These are phyloP conservation scores for Gomphus sp. DNA, from an alignment of 1,284 basidiomycete species.

Conservation along the genomic window DNA sequence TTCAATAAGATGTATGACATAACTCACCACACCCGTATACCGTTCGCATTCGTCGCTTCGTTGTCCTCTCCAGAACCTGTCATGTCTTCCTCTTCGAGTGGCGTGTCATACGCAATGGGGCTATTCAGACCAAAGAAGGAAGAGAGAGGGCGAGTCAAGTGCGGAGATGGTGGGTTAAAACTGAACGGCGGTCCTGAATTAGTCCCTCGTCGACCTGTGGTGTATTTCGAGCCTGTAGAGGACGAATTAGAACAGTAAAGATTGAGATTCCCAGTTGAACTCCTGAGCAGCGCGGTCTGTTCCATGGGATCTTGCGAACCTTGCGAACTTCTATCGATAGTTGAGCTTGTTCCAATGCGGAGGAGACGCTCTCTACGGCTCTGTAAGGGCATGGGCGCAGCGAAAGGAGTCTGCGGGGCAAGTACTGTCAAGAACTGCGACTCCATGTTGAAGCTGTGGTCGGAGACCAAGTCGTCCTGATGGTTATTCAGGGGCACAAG, in stretches of 20 bases:
- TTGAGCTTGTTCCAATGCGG: background rate
- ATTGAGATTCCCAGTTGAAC: background rate
- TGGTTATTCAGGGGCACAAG: too few relatives aligned
- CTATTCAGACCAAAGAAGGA: background rate
- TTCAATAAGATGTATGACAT: background rate
- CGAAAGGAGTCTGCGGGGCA: background rate
- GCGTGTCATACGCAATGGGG: conserved; percentile 63
- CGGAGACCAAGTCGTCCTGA: background rate
- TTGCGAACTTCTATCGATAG: background rate
- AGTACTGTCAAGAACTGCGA: background rate
- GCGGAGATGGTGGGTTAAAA: background rate
- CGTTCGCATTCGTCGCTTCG: conserved; percentile 66
- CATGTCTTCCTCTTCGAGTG: conserved; percentile 26
- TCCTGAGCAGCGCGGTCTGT: background rate
- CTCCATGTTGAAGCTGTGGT: background rate
- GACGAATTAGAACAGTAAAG: background rate
- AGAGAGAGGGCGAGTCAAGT: background rate
- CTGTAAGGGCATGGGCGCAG: background rate
- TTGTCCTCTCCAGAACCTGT: conserved; percentile 31
- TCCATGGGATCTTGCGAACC: background rate
- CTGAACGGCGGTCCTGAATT: background rate
- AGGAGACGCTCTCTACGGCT: conserved; percentile 5
- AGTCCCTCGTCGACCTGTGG: background rate
- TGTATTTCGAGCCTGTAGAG: background rate
- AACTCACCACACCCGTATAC: conserved; percentile 71